These are phyloP conservation scores for Euphorbia celastroides DNA, from an alignment of 441 rosid species.

Conservation along the genomic window DNA sequence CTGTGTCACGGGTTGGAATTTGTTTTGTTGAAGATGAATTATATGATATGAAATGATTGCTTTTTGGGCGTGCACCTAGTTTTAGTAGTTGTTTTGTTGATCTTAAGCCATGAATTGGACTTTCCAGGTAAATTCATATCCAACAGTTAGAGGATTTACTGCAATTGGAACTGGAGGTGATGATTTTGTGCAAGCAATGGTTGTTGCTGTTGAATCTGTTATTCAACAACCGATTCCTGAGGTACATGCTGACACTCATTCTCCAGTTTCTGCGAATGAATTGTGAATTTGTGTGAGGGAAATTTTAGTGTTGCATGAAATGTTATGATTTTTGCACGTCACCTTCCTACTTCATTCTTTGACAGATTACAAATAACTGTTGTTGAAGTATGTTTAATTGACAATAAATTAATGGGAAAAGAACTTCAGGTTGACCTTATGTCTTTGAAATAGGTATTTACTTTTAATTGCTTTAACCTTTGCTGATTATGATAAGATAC, in stretches of 20 bases:
- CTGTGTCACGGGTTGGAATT: not conserved
- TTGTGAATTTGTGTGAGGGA: not conserved
- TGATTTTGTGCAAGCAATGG: constrained; percentile 95
- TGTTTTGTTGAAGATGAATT: not conserved
- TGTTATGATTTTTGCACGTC: not conserved
- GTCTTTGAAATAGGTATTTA: too few relatives aligned
- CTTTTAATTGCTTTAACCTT: not conserved
- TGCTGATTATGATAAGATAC: not conserved
- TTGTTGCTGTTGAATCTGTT: constrained; percentile 95
- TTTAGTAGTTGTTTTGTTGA: not conserved
- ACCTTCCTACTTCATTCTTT: not conserved
- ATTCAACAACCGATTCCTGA: constrained; percentile 73
- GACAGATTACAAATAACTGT: not conserved
- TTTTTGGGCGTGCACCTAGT: not conserved
- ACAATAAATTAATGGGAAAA: not conserved
- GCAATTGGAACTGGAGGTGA: constrained; percentile 97
- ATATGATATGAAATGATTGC: not conserved
- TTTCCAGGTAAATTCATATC: constrained; percentile 80
- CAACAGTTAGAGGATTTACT: constrained; percentile 89
- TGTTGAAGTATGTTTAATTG: not conserved
- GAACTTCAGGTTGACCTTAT: not conserved
- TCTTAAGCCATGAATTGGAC: constrained; percentile 18
- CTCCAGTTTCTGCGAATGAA: constrained; percentile 1
- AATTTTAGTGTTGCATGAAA: not conserved
- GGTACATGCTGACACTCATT: constrained; percentile 33